phyloP scores from a whole-genome alignment of 2,329 filamentous ascomycete species.

The Calcarisporium arbuscula region DNA sequence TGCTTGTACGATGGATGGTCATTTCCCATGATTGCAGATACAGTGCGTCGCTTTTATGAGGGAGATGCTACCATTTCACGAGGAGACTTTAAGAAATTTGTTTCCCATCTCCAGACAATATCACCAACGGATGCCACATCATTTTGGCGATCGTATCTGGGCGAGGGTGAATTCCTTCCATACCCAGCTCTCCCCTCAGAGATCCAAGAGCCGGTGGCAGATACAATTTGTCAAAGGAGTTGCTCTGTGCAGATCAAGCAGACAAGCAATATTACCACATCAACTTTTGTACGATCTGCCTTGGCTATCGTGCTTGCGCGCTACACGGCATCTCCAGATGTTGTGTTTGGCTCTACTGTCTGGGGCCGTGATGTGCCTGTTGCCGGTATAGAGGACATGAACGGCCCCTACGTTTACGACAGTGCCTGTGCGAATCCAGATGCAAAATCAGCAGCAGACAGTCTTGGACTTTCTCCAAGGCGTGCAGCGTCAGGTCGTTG shows the following conservation, averaged over 20 bases:
- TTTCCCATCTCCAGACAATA: no score
- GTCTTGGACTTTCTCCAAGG: not conserved
- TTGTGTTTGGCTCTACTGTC: slow-evolving; percentile 16
- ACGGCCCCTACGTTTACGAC: slow-evolving; percentile 11
- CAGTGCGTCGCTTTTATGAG: no score
- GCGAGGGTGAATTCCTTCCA: not conserved
- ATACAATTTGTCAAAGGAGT: no score
- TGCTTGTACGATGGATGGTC: slow-evolving; percentile 31
- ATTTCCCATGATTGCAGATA: slow-evolving; percentile 20
- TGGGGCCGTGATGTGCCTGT: slow-evolving; percentile 17
- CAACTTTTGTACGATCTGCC: slow-evolving; percentile 14
- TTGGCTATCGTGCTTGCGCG: slow-evolving; percentile 26
- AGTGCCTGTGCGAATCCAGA: not conserved
- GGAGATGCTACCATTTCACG: no score
- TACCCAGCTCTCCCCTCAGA: not conserved
- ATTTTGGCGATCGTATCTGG: not conserved
- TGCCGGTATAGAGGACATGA: slow-evolving; percentile 14
- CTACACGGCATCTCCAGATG: slow-evolving; percentile 27
- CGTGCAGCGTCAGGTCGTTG: not conserved
- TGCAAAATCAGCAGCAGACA: slow-evolving; percentile 5
- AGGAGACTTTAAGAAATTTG: no score
- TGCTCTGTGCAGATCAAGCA: not conserved
- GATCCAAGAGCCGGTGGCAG: not conserved
- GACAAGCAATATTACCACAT: slow-evolving; percentile 6
- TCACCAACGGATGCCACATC: no score